Evolutionary conservation across 352 stramenopile species (phyloP).

Genomic region (Globisporangium okanoganense): DNA sequence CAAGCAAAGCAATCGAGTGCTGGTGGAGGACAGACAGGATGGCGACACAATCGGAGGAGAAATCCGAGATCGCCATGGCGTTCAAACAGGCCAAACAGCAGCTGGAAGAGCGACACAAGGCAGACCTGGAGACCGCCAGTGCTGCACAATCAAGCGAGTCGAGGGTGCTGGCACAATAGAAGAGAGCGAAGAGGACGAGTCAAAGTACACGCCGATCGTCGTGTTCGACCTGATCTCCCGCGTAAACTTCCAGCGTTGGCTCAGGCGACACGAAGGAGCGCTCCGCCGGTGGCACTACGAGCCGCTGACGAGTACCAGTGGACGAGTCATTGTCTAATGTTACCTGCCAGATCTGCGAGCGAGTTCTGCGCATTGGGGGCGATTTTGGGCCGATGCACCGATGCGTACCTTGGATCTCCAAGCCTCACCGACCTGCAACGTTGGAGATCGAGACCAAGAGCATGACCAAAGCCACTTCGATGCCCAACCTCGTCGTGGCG

Average conservation of each 20-base stretch:
- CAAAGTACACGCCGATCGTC: background rate
- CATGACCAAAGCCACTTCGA: no score
- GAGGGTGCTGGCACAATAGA: background rate
- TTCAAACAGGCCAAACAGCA: background rate
- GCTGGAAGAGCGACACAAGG: background rate
- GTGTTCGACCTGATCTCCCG: background rate
- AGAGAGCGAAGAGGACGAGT: background rate
- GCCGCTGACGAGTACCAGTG: background rate
- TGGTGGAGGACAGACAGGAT: background rate
- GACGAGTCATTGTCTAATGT: background rate
- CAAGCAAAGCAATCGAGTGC: background rate
- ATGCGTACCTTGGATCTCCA: background rate
- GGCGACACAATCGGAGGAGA: background rate
- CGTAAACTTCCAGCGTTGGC: background rate
- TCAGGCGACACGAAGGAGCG: background rate
- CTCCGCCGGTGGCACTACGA: background rate
- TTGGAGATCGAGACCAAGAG: background rate
- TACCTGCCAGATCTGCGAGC: background rate
- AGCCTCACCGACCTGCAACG: background rate
- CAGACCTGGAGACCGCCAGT: background rate
- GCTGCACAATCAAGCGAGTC: background rate
- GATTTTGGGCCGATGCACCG: background rate
- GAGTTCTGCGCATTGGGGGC: background rate
- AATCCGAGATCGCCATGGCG: background rate
- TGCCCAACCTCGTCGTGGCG: background rate